Evolutionary conservation across 768 basidiomycete genomes (phyloP).

Genomic region (Xerocomus spinulosus): DNA sequence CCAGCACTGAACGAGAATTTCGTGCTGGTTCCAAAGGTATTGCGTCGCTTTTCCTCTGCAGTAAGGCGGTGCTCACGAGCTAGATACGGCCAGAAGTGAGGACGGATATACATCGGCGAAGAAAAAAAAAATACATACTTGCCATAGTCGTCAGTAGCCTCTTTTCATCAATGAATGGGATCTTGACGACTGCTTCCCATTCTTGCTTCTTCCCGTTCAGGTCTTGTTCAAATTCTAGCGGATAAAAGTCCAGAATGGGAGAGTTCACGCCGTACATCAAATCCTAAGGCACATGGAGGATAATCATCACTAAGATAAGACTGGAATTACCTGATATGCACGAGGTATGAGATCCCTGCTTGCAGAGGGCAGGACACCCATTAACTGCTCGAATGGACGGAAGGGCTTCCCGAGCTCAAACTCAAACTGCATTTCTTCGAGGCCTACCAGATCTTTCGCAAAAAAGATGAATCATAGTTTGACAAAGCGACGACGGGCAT

Average conservation of each 20-base stretch:
- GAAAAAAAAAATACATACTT: conserved; percentile 35
- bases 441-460: conserved; percentile 47
- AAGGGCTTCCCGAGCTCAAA: conserved; percentile 90
- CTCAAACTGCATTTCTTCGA: conserved; percentile 78
- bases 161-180: conserved; percentile 89
- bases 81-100: conserved; percentile 24
- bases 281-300: conserved; percentile 47
- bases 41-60: conserved; percentile 68
- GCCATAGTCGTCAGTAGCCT: conserved; percentile 81
- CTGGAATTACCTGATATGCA: conserved; percentile 67
- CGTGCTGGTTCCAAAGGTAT: conserved; percentile 74
- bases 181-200: conserved; percentile 99
- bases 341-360: conserved; percentile 83
- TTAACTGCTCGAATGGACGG: conserved; percentile 90
- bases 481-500: conserved; percentile 13
- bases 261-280: conserved; percentile 84
- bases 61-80: conserved; percentile 78
- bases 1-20: conserved; percentile 67
- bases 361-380: conserved; percentile 94
- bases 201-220: conserved; percentile 98
- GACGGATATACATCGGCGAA: neutral
- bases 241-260: conserved; percentile 93
- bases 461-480: conserved; percentile 2
- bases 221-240: conserved; percentile 84
- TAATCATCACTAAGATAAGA: neutral